A percentile compares a stretch with the other conserved stretches of the same genome.
These are phyloP conservation scores for Xylaria sp. DNA, from an alignment of 2,329 filamentous ascomycete genomes.

Conservation along the genomic window DNA sequence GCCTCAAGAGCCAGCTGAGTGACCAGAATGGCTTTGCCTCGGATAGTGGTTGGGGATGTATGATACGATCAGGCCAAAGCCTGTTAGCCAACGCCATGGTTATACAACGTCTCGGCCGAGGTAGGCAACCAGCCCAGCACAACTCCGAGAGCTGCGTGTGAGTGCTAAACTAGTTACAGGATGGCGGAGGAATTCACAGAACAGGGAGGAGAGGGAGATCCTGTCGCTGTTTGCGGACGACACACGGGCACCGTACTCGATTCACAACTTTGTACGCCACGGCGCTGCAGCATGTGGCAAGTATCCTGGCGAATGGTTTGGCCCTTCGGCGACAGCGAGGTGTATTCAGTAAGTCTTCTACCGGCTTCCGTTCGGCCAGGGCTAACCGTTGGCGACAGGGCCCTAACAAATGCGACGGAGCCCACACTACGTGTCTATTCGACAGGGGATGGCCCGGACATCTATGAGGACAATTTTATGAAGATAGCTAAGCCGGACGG, in stretches of 20 bases:
- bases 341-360: slow-evolving; percentile 78
- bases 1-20: slow-evolving; percentile 76
- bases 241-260: slow-evolving; percentile 83
- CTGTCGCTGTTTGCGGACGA: slow-evolving; percentile 87
- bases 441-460: slow-evolving; percentile 85
- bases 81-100: slow-evolving; percentile 84
- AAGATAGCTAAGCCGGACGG: slow-evolving; percentile 71
- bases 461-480: slow-evolving; percentile 89
- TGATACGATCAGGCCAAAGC: slow-evolving; percentile 96
- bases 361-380: not conserved
- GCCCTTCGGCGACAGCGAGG: slow-evolving; percentile 90
- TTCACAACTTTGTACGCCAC: slow-evolving; percentile 90
- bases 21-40: slow-evolving; percentile 85
- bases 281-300: slow-evolving; percentile 88
- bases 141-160: not conserved
- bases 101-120: slow-evolving; percentile 75
- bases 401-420: slow-evolving; percentile 69
- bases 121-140: slow-evolving; percentile 47
- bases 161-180: slow-evolving; percentile 47
- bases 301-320: slow-evolving; percentile 97
- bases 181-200: slow-evolving; percentile 70
- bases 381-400: slow-evolving; percentile 51
- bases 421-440: slow-evolving; percentile 79
- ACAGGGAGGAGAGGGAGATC: slow-evolving; percentile 67
- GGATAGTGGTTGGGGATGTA: slow-evolving; percentile 97